These are phyloP conservation scores for Podospora anserina DNA, from an alignment of 495 filamentous ascomycete genomes.

Conservation along the genomic window DNA sequence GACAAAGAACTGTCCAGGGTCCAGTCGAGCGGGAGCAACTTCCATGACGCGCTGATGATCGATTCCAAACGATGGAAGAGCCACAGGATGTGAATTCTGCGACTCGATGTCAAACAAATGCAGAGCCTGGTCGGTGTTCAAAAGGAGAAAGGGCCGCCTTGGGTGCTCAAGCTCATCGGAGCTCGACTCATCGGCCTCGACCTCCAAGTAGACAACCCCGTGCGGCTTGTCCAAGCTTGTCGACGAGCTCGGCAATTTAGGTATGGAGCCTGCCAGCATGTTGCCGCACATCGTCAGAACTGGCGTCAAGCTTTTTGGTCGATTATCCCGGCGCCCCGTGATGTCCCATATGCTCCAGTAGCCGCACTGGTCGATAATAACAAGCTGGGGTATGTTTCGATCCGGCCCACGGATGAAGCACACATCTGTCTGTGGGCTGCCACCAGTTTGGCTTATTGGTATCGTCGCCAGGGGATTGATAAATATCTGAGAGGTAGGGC, in stretches of 20 bases:
- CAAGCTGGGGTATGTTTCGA: conserved; percentile 53
- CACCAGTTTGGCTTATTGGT: conserved; percentile 51
- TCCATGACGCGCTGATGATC: conserved; percentile 50
- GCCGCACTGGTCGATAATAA: conserved; percentile 67
- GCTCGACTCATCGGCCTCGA: conserved; percentile 7
- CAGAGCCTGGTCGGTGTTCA: conserved; percentile 20
- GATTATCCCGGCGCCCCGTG: conserved; percentile 28
- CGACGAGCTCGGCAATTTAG: conserved; percentile 17
- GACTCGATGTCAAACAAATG: conserved; percentile 23
- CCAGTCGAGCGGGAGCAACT: conserved; percentile 44
- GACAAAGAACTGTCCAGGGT: conserved; percentile 52
- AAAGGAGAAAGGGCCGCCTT: conserved; percentile 18
- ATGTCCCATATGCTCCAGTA: conserved; percentile 78
- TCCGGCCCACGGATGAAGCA: conserved; percentile 74
- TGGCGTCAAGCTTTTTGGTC: conserved; percentile 32
- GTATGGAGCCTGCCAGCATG: conserved; percentile 19
- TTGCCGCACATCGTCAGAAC: conserved; percentile 31
- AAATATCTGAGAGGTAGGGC: conserved; percentile 44
- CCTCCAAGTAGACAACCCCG: conserved; percentile 22
- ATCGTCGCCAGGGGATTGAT: conserved; percentile 61
- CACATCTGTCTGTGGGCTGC: conserved; percentile 63
- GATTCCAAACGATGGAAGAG: conserved; percentile 15
- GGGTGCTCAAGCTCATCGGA: not conserved
- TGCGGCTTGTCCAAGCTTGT: conserved; percentile 13
- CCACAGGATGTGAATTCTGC: conserved; percentile 7